phyloP scores from a whole-genome alignment of 1,284 basidiomycete genomes.

The Microbotryum intermedium region DNA sequence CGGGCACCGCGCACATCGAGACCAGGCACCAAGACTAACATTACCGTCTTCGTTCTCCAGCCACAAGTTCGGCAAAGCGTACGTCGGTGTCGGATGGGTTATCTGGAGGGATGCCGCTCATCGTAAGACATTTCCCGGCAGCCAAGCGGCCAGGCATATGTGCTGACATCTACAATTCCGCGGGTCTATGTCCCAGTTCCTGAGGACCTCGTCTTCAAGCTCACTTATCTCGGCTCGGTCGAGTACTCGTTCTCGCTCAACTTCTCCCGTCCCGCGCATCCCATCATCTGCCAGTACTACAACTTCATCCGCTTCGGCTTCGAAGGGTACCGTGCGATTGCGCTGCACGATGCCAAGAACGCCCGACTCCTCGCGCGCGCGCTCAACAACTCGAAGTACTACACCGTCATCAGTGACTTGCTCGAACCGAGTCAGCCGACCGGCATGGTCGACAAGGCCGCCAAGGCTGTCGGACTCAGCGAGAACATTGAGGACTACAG shows the following conservation, averaged over 20 bases:
- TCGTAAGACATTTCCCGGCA: background rate
- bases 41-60: conserved; percentile 45
- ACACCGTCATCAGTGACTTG: conserved; percentile 25
- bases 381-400: conserved; percentile 62
- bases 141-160: background rate
- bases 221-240: conserved; percentile 44
- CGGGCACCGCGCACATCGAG: background rate
- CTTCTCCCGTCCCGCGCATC: conserved; percentile 82
- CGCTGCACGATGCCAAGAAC: conserved; percentile 63
- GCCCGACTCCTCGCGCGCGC: conserved; percentile 62
- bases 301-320: conserved; percentile 47
- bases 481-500: conserved; percentile 45
- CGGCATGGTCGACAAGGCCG: conserved; percentile 8
- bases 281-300: conserved; percentile 88
- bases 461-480: conserved; percentile 9
- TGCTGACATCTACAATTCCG: background rate
- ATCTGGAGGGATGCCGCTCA: conserved; percentile 62
- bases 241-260: conserved; percentile 77
- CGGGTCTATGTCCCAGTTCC: conserved; percentile 4
- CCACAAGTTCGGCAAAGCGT: conserved; percentile 80
- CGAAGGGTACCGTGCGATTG: conserved; percentile 67
- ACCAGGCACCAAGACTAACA: no score
- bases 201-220: conserved; percentile 49
- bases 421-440: conserved; percentile 13
- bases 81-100: conserved; percentile 83